phyloP scores from a whole-genome alignment of 169 alveolate genomes.

The Babesia divergens region DNA sequence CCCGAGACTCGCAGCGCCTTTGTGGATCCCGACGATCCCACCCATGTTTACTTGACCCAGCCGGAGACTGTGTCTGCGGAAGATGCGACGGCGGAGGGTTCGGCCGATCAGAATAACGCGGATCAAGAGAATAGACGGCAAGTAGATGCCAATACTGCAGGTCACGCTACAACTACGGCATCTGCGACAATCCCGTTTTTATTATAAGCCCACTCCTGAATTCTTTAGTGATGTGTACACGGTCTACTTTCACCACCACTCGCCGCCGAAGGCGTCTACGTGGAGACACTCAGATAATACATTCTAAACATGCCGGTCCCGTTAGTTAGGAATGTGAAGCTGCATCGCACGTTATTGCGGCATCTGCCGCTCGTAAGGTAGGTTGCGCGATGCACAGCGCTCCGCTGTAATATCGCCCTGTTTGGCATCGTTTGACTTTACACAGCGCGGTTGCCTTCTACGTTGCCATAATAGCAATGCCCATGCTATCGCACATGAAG shows the following conservation, averaged over 20 bases:
- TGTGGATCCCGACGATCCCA: slow-evolving; percentile 62
- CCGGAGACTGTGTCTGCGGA: slow-evolving; percentile 39
- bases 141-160: not conserved
- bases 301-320: slow-evolving; percentile 8
- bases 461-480: slow-evolving; percentile 11
- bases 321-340: slow-evolving; percentile 29
- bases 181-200: not conserved
- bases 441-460: slow-evolving; percentile 47
- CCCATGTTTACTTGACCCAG: slow-evolving; percentile 50
- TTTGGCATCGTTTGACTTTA: too few relatives aligned
- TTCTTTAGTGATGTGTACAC: not conserved
- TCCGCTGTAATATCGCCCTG: too few relatives aligned
- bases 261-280: not conserved
- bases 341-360: slow-evolving; percentile 20
- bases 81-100: not conserved
- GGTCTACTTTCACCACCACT: not conserved
- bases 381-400: not conserved
- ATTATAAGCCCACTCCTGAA: not conserved
- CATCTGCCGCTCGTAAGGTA: slow-evolving; percentile 16
- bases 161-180: not conserved
- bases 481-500: slow-evolving; percentile 2
- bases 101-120: not conserved
- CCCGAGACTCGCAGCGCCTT: slow-evolving; percentile 51
- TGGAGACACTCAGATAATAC: not conserved
- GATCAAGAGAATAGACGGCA: not conserved